Base-by-base conservation (phyloP, 2,329 filamentous ascomycete genomes). In the Rutstroemia sp. region DNA sequence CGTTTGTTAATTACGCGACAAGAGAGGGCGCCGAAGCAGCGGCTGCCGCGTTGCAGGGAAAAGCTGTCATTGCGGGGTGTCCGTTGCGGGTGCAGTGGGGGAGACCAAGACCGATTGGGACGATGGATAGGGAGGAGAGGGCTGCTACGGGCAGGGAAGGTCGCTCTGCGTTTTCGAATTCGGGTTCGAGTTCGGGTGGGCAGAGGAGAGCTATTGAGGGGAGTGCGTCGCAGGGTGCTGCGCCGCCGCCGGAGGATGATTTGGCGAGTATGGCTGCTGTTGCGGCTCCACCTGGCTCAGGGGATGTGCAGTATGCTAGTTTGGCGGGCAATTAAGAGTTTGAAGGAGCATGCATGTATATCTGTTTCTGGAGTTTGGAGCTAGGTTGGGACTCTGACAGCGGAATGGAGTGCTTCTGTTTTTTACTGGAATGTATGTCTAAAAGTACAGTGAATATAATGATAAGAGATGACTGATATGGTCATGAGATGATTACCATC, bases 1-100 rank as follows among this genome's bases (percentile, higher is more conserved):
- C 94, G 1, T 99, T 97, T 69, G 79, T 99, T 73, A 99, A 99
- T 74, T 99, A 90, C 70, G 85, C 91, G 64, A 89, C 87, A 3
- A 82, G 94, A 57, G 84, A 90, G 60, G 87, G 82, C 1, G 94
- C 95, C 0, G 94, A 99, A 73, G 85, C 81, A 58, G 95, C 95
- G 0, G 90, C 94, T 0, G 83, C 83, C 37, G 83, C 88, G 19
- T 92, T 90, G 64, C 87, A 96, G 71, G 94, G 95, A 5, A 88
- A 87, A 60, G 90, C 91, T 0, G 83, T 97, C 6, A 89, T 99
- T 65, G 86, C 91, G 38, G 94, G 94, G 3, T 96, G 92, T 65
- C 94, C 94, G 0, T 73, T 99, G 59, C 79, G 92, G 34, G 85
- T 99, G 18, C 86, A 91, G 61, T 99, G 94, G 94, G 92, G 92